Percentiles rank a stretch among this genome's conserved stretches.
phyloP scores from a whole-genome alignment of 768 basidiomycete genomes.

The Lactarius tabidus region DNA sequence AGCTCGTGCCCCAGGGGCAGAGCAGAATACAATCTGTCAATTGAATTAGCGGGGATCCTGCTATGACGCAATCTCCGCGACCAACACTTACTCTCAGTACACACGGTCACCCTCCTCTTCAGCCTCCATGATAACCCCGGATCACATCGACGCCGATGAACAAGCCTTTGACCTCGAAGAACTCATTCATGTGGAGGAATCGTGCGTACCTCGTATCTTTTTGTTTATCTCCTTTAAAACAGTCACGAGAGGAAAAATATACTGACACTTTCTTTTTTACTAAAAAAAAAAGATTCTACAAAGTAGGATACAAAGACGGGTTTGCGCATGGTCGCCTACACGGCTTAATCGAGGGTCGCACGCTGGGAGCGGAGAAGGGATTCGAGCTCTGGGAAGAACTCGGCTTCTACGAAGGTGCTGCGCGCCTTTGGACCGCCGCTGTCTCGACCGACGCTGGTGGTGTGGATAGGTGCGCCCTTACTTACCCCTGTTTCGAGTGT shows the following conservation, averaged over 20 bases:
- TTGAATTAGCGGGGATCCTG: not conserved
- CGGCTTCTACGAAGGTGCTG: constrained; percentile 88
- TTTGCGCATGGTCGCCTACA: constrained; percentile 83
- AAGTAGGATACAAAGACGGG: constrained; percentile 72
- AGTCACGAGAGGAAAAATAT: not conserved
- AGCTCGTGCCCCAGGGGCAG: not conserved
- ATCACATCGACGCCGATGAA: not conserved
- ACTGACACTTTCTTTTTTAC: not conserved
- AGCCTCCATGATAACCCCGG: constrained; percentile 1
- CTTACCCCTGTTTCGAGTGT: constrained; percentile 4
- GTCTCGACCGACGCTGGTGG: constrained; percentile 37
- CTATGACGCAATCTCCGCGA: constrained; percentile 18
- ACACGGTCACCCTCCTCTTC: not conserved
- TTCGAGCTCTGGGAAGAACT: constrained; percentile 98
- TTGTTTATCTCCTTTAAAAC: not conserved
- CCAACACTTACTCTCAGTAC: not conserved
- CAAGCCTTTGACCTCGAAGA: constrained; percentile 31
- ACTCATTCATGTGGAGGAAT: constrained; percentile 33
- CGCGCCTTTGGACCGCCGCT: constrained; percentile 61
- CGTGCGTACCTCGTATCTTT: constrained; percentile 28
- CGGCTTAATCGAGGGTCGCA: constrained; percentile 86
- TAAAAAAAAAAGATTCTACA: constrained; percentile 74
- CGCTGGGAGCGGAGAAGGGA: constrained; percentile 83
- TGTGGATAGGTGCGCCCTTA: constrained; percentile 46
- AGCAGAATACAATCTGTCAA: not conserved